phyloP scores from a whole-genome alignment of 2,329 filamentous ascomycete species.

The Fusarium clavum region DNA sequence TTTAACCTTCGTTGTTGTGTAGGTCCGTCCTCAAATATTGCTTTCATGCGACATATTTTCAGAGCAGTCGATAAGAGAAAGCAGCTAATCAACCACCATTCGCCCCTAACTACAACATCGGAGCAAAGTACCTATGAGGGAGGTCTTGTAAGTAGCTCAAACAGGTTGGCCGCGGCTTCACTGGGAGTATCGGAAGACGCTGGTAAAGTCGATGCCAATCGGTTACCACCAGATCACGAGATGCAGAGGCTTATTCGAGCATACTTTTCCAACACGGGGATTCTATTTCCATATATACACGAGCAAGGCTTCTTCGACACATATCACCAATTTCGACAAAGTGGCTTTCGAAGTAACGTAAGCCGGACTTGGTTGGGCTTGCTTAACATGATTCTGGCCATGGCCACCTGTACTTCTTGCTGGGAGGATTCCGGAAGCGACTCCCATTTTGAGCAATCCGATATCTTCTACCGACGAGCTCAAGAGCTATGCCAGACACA shows the following conservation, averaged over 20 bases:
- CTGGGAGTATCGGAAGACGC: neutral
- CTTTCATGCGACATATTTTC: neutral
- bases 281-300: slow-evolving; percentile 49
- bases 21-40: slow-evolving; percentile 12
- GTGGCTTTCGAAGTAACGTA: slow-evolving; percentile 47
- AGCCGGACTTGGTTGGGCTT: slow-evolving; percentile 63
- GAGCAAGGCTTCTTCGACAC: slow-evolving; percentile 43
- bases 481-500: slow-evolving; percentile 57
- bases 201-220: slow-evolving; percentile 5
- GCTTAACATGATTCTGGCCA: slow-evolving; percentile 62
- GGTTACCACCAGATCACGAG: slow-evolving; percentile 35
- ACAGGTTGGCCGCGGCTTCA: neutral
- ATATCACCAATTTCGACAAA: slow-evolving; percentile 29
- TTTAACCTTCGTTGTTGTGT: neutral
- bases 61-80: neutral
- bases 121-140: slow-evolving; percentile 1
- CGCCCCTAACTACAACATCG: neutral
- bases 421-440: slow-evolving; percentile 37
- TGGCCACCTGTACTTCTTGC: slow-evolving; percentile 52
- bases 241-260: slow-evolving; percentile 35
- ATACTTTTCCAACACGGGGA: slow-evolving; percentile 47
- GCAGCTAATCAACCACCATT: neutral
- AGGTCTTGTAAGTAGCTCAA: neutral
- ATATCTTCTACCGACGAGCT: slow-evolving; percentile 60
- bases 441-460: slow-evolving; percentile 48